A percentile compares a stretch with the other conserved stretches of the same genome.
These are phyloP conservation scores for Arabis alpina DNA, from an alignment of 345 rosid species.

Conservation along the genomic window DNA sequence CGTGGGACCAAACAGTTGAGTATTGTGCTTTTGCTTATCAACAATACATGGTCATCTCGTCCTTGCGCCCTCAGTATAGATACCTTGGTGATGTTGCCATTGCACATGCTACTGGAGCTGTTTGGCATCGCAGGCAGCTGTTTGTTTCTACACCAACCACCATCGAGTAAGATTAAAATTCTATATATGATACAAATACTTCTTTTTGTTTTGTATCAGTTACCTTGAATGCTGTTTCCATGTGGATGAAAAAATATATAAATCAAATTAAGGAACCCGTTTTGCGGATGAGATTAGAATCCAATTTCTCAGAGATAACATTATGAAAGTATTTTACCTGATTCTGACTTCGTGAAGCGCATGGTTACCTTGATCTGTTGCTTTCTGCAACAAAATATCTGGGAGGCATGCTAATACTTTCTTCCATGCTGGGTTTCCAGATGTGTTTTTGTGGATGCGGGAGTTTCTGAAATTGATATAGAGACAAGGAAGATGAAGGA, in stretches of 20 bases:
- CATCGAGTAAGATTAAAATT: conserved; percentile 72
- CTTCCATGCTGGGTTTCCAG: conserved; percentile 50
- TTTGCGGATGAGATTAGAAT: not conserved
- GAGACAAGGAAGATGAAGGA: conserved; percentile 90
- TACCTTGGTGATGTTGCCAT: conserved; percentile 98
- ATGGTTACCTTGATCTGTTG: conserved; percentile 10
- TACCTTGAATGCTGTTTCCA: conserved; percentile 20
- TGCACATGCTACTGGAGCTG: conserved; percentile 93
- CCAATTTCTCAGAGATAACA: conserved; percentile 17
- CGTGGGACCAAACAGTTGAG: conserved; percentile 99
- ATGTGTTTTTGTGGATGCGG: conserved; percentile 98
- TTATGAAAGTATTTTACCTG: conserved; percentile 8
- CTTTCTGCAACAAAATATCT: conserved; percentile 5
- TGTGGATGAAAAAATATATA: conserved; percentile 24
- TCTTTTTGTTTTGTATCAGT: conserved; percentile 17
- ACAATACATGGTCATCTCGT: conserved; percentile 86
- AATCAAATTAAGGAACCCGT: not conserved
- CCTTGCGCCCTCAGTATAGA: conserved; percentile 94
- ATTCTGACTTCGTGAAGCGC: conserved; percentile 21
- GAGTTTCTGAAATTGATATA: conserved; percentile 85
- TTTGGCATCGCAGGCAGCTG: conserved; percentile 97
- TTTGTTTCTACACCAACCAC: conserved; percentile 98
- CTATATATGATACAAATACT: conserved; percentile 13
- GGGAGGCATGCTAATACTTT: conserved; percentile 31
- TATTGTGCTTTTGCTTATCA: conserved; percentile 97